Base-by-base conservation (phyloP, 345 rosid species). In the Carallia pectinifolia region DNA sequence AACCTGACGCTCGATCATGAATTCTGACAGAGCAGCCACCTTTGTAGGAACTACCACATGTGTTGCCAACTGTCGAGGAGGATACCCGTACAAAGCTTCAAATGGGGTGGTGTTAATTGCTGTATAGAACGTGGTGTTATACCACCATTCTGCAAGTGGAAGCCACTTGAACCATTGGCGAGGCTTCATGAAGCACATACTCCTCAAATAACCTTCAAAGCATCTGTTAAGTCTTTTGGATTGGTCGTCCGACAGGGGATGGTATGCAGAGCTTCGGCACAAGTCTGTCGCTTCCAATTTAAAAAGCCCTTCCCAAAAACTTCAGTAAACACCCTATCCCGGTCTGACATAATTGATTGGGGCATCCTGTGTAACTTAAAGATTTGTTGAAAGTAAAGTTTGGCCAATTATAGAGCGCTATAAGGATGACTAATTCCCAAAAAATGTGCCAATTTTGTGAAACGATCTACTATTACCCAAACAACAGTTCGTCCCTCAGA, bases 321-420 rank as follows among this genome's bases (percentile, higher is more conserved):
- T 62, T 23, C 23, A 7, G 48, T 38, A 2, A 62, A 62, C 6
- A 62, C 27, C 36, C 9, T 37, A 0, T 63, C 53, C 6, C 0
- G 16, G 5, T 39, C 27, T 18, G 17, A 16, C 1, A 63, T 7
- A 6, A 38, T 38, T 17, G 8, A 7, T 6, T 18, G 23, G 0
- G 17, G 66, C 15, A 63, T 2, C 0, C 31, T 17, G 38, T 63
- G 4, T 2, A 63, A 6, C 13, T 16, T 38, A 16, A 19, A 39
- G 2, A n/a, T 13, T 1, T 23, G 2, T 19, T 18, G 0, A 0
- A 33, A 13, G 19, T 33, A 61, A 7, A n/a, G 4, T 29, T 0
- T 2, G 0, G 40, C 64, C 3, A 61, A 3, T 2, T 5, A 1
- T 0, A 1, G 6, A 4, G 8, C 19, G 3, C 0, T 55, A 0